Base-by-base conservation (phyloP, 148 eudicot genomes). In the Amaranthus hypochondriacus region DNA sequence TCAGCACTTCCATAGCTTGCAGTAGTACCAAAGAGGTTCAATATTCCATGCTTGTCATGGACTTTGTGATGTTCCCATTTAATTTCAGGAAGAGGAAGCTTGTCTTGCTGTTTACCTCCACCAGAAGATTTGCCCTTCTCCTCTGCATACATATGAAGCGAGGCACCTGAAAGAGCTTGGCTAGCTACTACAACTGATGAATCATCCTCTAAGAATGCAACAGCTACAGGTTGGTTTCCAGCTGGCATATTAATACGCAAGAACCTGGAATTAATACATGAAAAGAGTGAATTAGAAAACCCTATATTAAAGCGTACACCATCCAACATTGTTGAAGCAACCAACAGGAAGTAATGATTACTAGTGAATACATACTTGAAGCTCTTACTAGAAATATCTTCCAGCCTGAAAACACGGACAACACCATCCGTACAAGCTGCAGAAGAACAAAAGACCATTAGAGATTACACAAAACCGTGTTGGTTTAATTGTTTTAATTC, bases 371-470 rank as follows among this genome's bases (percentile, higher is more conserved):
- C 87, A 73, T 87, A 96, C 99, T 92, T 92, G 76, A 92, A 96
- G 81, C 99, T 92, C 87, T 96, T 92, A 77, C 83, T 92, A 48
- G 95, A 78, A 73, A 81, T 90, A 79, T 96, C 97, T 80, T 96
- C 99, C 86, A 96, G 78, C 85, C 83, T 92, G 76, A 96, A 96
- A 50, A 96, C 81, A 75, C 99, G 92, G 51, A 92, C 86, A 61
- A 86, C 91, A 18, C 99, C 97, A 83, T 92, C 99, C 74, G 86
- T 91, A 76, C 99, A 96, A 66, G 97, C 99, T 96, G 92, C 79
- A 78, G 62, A 72, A 74, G 66, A 73, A 69, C 66, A 69, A 13
- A 49, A n/a, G 11, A 18, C 9, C 44, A 51, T 50, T 56, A 79
- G 69, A 60, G 50, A 39, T 69, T 56, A 15, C 48, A 61, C 48